A percentile compares a stretch with the other conserved stretches of the same genome.
Conservation (phyloP, 192 early-diverging fungal species). For the Backusella circina region DNA sequence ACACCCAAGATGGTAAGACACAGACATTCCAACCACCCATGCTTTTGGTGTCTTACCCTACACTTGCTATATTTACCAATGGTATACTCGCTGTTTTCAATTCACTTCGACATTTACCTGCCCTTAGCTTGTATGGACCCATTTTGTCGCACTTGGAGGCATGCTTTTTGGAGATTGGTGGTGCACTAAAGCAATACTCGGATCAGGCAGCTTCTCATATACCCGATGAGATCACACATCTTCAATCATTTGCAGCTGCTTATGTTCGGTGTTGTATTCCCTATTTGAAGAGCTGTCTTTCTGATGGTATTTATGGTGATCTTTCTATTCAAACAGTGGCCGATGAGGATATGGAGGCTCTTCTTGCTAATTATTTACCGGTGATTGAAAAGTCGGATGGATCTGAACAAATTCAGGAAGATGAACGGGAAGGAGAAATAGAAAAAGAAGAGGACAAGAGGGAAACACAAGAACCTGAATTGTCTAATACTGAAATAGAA, state of each 20-base stretch:
- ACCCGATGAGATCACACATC: constrained; percentile 13
- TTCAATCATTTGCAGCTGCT: constrained; percentile 23
- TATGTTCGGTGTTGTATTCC: constrained; percentile 31
- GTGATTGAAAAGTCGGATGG: background rate
- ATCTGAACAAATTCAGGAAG: background rate
- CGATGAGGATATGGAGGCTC: background rate
- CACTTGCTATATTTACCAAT: constrained; percentile 65
- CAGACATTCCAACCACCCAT: constrained; percentile 48
- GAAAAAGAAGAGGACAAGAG: background rate
- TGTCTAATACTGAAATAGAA: background rate
- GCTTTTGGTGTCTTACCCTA: constrained; percentile 58
- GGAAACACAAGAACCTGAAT: background rate
- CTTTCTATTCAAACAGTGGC: background rate
- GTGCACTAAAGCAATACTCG: constrained; percentile 19
- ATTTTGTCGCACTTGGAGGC: constrained; percentile 17
- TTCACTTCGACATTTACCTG: constrained; percentile 55
- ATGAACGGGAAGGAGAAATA: background rate
- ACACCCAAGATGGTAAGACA: background rate
- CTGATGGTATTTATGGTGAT: constrained; percentile 25
- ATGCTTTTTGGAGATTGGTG: constrained; percentile 20
- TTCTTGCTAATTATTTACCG: constrained; percentile 6
- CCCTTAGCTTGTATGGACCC: constrained; percentile 32
- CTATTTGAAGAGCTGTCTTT: constrained; percentile 23
- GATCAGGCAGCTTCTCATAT: constrained; percentile 2
- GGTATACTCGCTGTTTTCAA: constrained; percentile 60